Base-by-base conservation (phyloP, 768 basidiomycete genomes). In the Lyophyllum atratum region DNA sequence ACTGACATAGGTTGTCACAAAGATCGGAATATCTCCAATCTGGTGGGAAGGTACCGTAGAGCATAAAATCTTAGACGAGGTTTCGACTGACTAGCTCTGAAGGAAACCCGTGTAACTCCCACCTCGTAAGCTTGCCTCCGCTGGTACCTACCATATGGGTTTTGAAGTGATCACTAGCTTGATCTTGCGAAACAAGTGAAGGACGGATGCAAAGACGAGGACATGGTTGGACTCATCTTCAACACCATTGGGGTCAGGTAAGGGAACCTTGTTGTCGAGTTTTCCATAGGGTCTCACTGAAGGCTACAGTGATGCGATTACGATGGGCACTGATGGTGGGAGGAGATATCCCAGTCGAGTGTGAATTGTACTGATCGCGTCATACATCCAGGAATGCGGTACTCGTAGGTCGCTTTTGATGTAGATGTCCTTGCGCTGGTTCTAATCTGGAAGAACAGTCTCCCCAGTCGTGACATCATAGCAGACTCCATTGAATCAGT, bases 401-500 rank as follows among this genome's bases (percentile, higher is more conserved):
- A 92, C 67, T 92, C 90, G 90, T 91, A 63, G 63, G 88, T 78
- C n/a, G 43, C 14, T 17, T 58, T 43, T 37, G n/a, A 4, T 6
- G 39, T 19, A 26, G n/a, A 21, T 8, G 24, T 11, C n/a, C 11
- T 24, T 28, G 17, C 40, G 40, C 40, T 37, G 49, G 37, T 25
- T 46, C 52, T 56, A 22, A 25, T 26, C 34, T 34, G 57, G 37
- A 52, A 9, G n/a, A 61, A 29, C 61, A 92, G 90, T 42, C 77
- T 95, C 40, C 93, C 93, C 12, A 90, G 84, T 76, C 89, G 93
- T 48, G 93, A 95, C 68, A 72, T 95, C 49, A 95, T 95, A 56
- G 93, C 93, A 15, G 93, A 94, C 66, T 93, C 92, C 14, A 86
- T 94, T 56, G 93, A 94, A 76, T 84, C 90, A 49, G 89, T 90